A percentile compares a stretch with the other conserved stretches of the same genome.
Evolutionary conservation across 257 asterid species (phyloP).

Genomic region (Euphrasia confusa): DNA sequence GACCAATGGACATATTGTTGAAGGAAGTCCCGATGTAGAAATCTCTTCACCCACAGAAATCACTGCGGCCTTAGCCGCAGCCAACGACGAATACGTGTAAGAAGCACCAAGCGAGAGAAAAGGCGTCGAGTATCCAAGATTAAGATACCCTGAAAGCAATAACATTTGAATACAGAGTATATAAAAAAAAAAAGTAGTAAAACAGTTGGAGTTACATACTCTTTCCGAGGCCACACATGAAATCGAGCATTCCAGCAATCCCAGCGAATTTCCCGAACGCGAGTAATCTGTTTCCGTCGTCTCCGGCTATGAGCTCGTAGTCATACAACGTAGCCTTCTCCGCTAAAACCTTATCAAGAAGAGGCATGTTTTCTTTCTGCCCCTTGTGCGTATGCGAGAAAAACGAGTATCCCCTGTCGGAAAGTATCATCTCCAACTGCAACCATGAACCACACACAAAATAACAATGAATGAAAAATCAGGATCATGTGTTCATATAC

Average conservation of each 20-base stretch:
- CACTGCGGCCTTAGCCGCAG: constrained; percentile 93
- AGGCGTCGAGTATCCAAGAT: constrained; percentile 92
- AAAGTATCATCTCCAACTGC: constrained; percentile 97
- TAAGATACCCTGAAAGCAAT: constrained; percentile 68
- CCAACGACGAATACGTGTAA: constrained; percentile 92
- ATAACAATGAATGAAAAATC: not conserved
- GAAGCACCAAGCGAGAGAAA: constrained; percentile 84
- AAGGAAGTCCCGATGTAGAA: constrained; percentile 77
- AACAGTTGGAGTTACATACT: not conserved
- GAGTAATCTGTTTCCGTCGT: constrained; percentile 72
- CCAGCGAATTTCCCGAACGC: constrained; percentile 87
- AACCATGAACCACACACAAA: constrained; percentile 6
- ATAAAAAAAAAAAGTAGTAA: too few relatives aligned
- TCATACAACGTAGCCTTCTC: constrained; percentile 80
- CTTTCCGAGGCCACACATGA: not conserved
- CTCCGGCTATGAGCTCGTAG: constrained; percentile 91
- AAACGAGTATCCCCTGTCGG: constrained; percentile 76
- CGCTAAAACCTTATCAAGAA: constrained; percentile 82
- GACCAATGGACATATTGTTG: constrained; percentile 79
- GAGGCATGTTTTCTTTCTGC: constrained; percentile 88
- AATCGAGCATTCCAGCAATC: not conserved
- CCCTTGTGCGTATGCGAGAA: constrained; percentile 98
- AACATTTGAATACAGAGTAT: not conserved
- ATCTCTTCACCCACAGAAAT: constrained; percentile 96
- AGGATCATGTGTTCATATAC: not conserved